phyloP scores from a whole-genome alignment of 768 basidiomycete species.

The Inosperma sp. region DNA sequence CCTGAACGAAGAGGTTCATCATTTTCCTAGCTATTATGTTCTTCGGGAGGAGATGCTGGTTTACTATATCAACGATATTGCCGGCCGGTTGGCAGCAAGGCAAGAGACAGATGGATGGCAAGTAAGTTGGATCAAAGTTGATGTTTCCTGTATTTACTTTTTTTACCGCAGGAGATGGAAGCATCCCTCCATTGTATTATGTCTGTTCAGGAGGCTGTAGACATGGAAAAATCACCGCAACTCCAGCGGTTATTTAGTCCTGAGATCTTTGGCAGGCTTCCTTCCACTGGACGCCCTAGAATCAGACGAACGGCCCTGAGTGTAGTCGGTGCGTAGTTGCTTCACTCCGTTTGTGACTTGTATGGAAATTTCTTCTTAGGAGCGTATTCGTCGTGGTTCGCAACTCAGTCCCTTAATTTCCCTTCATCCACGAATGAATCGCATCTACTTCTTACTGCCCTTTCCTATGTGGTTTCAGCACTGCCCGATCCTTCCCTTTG shows the following conservation, averaged over 20 bases:
- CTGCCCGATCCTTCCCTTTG: constrained; percentile 61
- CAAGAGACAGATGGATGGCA: constrained; percentile 63
- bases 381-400: constrained; percentile 77
- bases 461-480: constrained; percentile 67
- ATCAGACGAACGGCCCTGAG: constrained; percentile 70
- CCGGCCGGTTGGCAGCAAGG: constrained; percentile 45
- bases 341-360: neutral
- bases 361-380: constrained; percentile 35
- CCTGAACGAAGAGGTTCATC: neutral
- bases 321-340: constrained; percentile 56
- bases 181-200: constrained; percentile 82
- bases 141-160: neutral
- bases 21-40: constrained; percentile 65
- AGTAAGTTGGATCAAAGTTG: constrained; percentile 8
- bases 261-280: constrained; percentile 63
- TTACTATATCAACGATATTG: constrained; percentile 60
- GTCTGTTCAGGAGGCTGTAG: constrained; percentile 83
- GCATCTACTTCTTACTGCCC: constrained; percentile 56
- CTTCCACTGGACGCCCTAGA: constrained; percentile 57
- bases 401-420: constrained; percentile 36
- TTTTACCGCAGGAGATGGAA: constrained; percentile 64
- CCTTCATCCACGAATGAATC: constrained; percentile 22
- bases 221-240: constrained; percentile 46
- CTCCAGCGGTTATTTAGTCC: constrained; percentile 67
- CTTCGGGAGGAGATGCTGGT: constrained; percentile 79